A percentile compares a stretch with the other conserved stretches of the same genome.
These are phyloP conservation scores for Phytophthora lateralis DNA, from an alignment of 352 stramenopile species.

Conservation along the genomic window DNA sequence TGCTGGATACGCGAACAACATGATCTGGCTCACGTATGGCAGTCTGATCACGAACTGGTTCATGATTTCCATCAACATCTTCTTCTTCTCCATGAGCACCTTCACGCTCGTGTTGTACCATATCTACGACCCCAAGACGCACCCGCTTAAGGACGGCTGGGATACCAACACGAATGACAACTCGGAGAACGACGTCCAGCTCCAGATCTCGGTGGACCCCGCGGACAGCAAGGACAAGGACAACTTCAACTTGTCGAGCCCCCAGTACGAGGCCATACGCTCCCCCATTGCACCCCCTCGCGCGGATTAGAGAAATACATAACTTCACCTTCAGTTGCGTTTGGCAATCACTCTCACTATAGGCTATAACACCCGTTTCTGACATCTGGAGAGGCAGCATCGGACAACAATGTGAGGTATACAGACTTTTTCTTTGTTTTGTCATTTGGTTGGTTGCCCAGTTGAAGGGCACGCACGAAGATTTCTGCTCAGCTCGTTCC, in stretches of 20 bases:
- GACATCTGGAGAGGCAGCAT: too few relatives aligned
- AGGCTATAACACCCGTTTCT: too few relatives aligned
- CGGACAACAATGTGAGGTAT: constrained; percentile 3
- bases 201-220: constrained; percentile 19
- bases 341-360: too few relatives aligned
- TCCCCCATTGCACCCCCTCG: constrained; percentile 19
- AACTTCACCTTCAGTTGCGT: constrained; percentile 8
- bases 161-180: constrained; percentile 22
- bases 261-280: constrained; percentile 23
- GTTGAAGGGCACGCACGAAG: constrained; percentile 18
- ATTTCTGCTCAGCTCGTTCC: constrained; percentile 21
- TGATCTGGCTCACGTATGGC: constrained; percentile 59
- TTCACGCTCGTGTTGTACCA: constrained; percentile 38
- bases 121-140: constrained; percentile 34
- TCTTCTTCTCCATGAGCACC: constrained; percentile 40
- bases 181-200: constrained; percentile 21
- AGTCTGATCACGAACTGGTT: constrained; percentile 39
- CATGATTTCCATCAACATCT: constrained; percentile 45
- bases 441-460: constrained; percentile 30
- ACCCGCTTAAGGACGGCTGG: constrained; percentile 29
- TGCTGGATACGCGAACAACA: constrained; percentile 48
- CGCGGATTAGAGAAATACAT: constrained; percentile 31
- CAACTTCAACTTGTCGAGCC: constrained; percentile 18
- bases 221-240: constrained; percentile 16
- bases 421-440: constrained; percentile 32